phyloP scores from a whole-genome alignment of 2,329 filamentous ascomycete species.

The Sclerotinia nivalis region DNA sequence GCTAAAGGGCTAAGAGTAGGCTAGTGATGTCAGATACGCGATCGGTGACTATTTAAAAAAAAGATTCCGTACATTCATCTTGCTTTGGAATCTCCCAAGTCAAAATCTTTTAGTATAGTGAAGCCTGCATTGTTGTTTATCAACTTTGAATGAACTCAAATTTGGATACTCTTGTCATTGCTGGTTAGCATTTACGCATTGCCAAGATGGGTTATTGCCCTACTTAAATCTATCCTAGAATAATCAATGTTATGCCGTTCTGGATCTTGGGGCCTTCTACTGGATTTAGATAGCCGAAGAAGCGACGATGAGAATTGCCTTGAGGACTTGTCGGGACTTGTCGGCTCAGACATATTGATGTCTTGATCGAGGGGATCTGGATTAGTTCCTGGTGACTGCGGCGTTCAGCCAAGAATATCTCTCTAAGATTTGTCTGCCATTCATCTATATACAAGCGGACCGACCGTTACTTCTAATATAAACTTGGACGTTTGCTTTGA shows the following conservation, averaged over 20 bases:
- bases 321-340: not conserved
- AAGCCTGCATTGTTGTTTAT: slow-evolving; percentile 71
- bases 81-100: slow-evolving; percentile 48
- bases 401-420: accelerated
- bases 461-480: not conserved
- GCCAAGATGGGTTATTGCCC: not conserved
- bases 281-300: slow-evolving; percentile 33
- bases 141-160: slow-evolving; percentile 60
- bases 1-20: slow-evolving; percentile 57
- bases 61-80: slow-evolving; percentile 50
- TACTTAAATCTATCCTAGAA: slow-evolving; percentile 61
- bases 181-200: not conserved
- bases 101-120: slow-evolving; percentile 49
- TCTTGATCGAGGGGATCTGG: not conserved
- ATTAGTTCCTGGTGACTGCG: not conserved
- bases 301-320: not conserved
- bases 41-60: not conserved
- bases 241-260: slow-evolving; percentile 62
- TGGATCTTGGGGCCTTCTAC: slow-evolving; percentile 45
- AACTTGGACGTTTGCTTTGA: not conserved
- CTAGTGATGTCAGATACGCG: slow-evolving; percentile 40
- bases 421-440: not conserved
- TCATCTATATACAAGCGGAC: accelerated
- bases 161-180: slow-evolving; percentile 53
- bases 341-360: not conserved